phyloP scores from a whole-genome alignment of 1,139 yeast species.

The Debaryomyces udenii region DNA sequence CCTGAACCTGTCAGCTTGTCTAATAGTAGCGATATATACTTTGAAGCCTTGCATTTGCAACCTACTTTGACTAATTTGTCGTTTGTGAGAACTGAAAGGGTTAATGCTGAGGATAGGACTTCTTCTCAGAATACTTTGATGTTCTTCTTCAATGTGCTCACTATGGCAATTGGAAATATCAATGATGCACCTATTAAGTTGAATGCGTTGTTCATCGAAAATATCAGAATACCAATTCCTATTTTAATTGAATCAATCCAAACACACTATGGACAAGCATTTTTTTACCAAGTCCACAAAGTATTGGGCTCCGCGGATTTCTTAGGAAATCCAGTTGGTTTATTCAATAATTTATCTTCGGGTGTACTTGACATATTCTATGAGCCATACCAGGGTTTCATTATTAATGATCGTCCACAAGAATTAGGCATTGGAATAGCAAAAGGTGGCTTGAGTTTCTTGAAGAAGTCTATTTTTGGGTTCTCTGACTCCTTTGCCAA shows the following conservation, averaged over 20 bases:
- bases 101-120: conserved; percentile 57
- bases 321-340: conserved; percentile 95
- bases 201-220: conserved; percentile 85
- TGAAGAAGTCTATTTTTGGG: conserved; percentile 94
- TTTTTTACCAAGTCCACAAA: conserved; percentile 89
- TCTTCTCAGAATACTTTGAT: conserved; percentile 66
- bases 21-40: conserved; percentile 75
- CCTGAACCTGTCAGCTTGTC: conserved; percentile 72
- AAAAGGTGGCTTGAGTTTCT: conserved; percentile 91
- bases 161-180: conserved; percentile 97
- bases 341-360: conserved; percentile 88
- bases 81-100: conserved; percentile 86
- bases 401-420: conserved; percentile 92
- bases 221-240: conserved; percentile 84
- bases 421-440: conserved; percentile 95
- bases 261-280: conserved; percentile 91
- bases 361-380: conserved; percentile 96
- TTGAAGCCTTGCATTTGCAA: conserved; percentile 90
- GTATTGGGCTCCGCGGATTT: conserved; percentile 96
- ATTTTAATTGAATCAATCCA: conserved; percentile 69
- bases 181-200: conserved; percentile 94
- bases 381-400: conserved; percentile 95
- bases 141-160: conserved; percentile 80
- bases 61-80: conserved; percentile 89
- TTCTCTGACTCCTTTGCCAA: conserved; percentile 91